phyloP scores from a whole-genome alignment of 116 monocot genomes.

The Trichopus zeylanicus region DNA sequence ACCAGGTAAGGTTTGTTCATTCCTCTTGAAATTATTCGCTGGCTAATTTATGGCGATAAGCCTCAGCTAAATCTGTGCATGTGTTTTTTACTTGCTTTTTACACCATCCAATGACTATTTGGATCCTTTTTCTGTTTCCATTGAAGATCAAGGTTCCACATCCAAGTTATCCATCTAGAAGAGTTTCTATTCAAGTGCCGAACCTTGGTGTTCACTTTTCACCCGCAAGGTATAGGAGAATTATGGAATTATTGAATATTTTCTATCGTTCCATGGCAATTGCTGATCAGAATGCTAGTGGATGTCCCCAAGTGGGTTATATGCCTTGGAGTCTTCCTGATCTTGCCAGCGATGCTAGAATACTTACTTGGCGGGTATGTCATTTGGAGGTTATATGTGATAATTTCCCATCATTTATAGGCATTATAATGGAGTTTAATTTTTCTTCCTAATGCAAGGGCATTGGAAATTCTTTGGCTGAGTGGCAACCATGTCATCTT shows the following conservation, averaged over 20 bases:
- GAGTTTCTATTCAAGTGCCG: slow-evolving; percentile 89
- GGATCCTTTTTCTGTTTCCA: background rate
- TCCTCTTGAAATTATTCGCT: background rate
- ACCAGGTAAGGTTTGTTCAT: slow-evolving; percentile 72
- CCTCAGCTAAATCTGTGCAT: background rate
- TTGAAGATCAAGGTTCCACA: slow-evolving; percentile 82
- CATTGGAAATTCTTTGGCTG: slow-evolving; percentile 78
- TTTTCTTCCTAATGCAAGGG: slow-evolving; percentile 37
- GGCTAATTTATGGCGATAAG: background rate
- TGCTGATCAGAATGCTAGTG: slow-evolving; percentile 19
- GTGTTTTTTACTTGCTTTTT: background rate
- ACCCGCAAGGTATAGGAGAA: slow-evolving; percentile 69
- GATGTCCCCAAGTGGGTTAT: slow-evolving; percentile 21
- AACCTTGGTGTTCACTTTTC: slow-evolving; percentile 86
- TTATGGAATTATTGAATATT: slow-evolving; percentile 53
- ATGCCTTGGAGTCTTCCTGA: slow-evolving; percentile 65
- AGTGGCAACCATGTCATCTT: slow-evolving; percentile 88
- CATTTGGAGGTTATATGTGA: background rate
- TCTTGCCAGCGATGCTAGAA: slow-evolving; percentile 65
- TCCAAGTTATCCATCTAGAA: slow-evolving; percentile 76
- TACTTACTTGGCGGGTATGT: slow-evolving; percentile 87
- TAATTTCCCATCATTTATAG: background rate
- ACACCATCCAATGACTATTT: slow-evolving; percentile 1
- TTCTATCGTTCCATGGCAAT: slow-evolving; percentile 43
- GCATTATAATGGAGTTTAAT: slow-evolving; percentile 8